Base-by-base conservation (phyloP, 345 rosid species). In the Theobroma cacao region DNA sequence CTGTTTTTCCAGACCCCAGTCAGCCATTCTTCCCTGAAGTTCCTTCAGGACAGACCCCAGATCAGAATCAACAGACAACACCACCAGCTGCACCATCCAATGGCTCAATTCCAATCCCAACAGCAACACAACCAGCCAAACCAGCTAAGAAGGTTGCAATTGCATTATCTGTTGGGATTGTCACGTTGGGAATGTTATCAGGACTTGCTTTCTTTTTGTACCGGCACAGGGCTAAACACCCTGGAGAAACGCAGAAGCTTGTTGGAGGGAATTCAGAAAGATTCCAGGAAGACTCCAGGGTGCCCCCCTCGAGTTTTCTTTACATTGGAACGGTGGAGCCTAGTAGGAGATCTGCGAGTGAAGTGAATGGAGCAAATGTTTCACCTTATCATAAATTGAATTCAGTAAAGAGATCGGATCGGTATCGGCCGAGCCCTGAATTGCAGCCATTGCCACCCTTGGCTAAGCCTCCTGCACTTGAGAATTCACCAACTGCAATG, bases 321-420 rank as follows among this genome's bases (percentile, higher is more conserved):
- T 92, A 95, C 67, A 91, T 95, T 79, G 99, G 99, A 68, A 93
- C 98, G 1, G 97, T 93, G 74, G 98, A 93, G 81, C 97, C 94
- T 0, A 83, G 80, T 77, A 76, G 84, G 67, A 77, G 73, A 61
- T 90, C 94, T 18, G 85, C 63, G 7, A 78, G 77, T 28, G 95
- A 91, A 66, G 12, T 77, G 26, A 83, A 84, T 47, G 88, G 78
- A 63, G 90, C 83, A 18, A 90, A 88, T 63, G 80, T 77, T 0
- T 92, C 97, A 0, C 99, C 98, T 22, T 92, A 93, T 84, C 91
- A 84, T 78, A 91, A 93, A 80, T 82, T 93, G 68, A 80, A 87
- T 83, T 87, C 97, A 18, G 59, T 87, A 8, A 92, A 90, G 85
- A 85, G 91, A 84, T 92, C 97, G 8, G 99, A 95, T 56, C 89